Evolutionary conservation across 2,329 filamentous ascomycete genomes (phyloP).

Genomic region (Pseudocercospora pini-densiflorae): DNA sequence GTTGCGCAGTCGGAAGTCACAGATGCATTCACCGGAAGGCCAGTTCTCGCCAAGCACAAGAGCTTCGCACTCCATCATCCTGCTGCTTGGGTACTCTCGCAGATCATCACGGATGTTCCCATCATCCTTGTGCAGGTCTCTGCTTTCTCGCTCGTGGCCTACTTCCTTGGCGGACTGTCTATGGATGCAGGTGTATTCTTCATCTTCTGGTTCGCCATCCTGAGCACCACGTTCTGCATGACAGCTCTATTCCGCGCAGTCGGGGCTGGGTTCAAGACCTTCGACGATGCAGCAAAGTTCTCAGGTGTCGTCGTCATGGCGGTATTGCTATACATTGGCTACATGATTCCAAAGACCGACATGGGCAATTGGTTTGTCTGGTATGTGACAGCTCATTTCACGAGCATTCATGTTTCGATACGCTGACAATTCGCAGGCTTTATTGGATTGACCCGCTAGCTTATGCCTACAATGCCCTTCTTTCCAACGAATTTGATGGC

Average conservation of each 20-base stretch:
- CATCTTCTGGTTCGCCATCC: conserved; percentile 60
- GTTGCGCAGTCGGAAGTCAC: conserved; percentile 69
- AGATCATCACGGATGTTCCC: conserved; percentile 55
- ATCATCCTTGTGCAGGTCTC: conserved; percentile 46
- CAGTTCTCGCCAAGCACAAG: conserved; percentile 52
- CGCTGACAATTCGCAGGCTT: conserved; percentile 33
- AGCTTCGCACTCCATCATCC: conserved; percentile 44
- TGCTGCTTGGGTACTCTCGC: conserved; percentile 55
- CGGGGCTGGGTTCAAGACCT: conserved; percentile 33
- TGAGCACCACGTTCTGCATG: conserved; percentile 45
- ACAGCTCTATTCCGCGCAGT: conserved; percentile 50
- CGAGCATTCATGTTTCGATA: neutral
- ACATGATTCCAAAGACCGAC: conserved; percentile 12
- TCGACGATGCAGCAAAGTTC: conserved; percentile 34
- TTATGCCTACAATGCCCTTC: conserved; percentile 60
- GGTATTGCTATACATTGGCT: conserved; percentile 41
- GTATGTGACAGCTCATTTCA: neutral
- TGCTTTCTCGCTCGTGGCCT: conserved; percentile 53
- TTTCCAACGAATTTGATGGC: conserved; percentile 10
- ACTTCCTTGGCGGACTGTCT: conserved; percentile 66
- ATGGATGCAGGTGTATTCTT: conserved; percentile 60
- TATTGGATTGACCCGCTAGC: conserved; percentile 61
- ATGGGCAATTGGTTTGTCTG: conserved; percentile 16
- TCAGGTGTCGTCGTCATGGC: conserved; percentile 32
- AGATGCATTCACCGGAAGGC: conserved; percentile 51